Base-by-base conservation (phyloP, 2,329 filamentous ascomycete species). In the Aulographum hederae region DNA sequence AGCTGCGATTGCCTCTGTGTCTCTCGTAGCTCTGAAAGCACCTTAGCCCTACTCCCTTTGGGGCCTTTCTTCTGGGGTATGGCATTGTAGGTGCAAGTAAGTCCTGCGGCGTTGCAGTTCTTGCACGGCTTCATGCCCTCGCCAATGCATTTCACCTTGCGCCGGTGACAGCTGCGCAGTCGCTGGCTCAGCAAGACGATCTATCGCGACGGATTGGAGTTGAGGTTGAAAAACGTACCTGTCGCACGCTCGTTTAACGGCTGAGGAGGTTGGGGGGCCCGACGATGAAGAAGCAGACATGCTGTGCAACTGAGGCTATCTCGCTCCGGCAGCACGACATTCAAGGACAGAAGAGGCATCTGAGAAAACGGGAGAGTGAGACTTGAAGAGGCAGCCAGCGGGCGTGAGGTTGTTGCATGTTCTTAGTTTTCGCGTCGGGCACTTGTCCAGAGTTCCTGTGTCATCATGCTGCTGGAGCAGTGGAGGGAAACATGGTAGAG, bases 31-130 rank as follows among this genome's bases (percentile, higher is more conserved):
- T 72, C 67, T 37, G 69, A 69, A 35, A 75, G 69, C 26, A 75
- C 67, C 40, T 70, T 67, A 20, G 69, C 69, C 37, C 67, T 61
- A 31, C 66, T 69, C 18, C 66, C 65, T 43, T 73, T 75, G 10
- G 69, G 69, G 2, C 69, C 69, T 41, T 72, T 66, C 49, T 72
- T 73, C 47, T 69, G 66, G 11, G 69, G 69, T 27, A 74, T 63
- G 42, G 71, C 67, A 42, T 73, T 70, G 46, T 70, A 68, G 39
- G 69, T 73, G 53, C 69, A 74, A n/a, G 54, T 60, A 37, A 74
- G 58, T 16, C 65, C 61, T 18, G 69, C 67, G 35, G 63, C 63
- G 32, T 60, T 50, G 47, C 69, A 74, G 44, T 72, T 71, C 48
- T 69, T 67, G 53, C 69, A 74, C 4, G 69, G 65, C 33, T 53